Evolutionary conservation across 192 early-diverging fungal species (phyloP), one percentile per base, ranked within the genome.

Genomic region (Cetraspora pellucida): DNA sequence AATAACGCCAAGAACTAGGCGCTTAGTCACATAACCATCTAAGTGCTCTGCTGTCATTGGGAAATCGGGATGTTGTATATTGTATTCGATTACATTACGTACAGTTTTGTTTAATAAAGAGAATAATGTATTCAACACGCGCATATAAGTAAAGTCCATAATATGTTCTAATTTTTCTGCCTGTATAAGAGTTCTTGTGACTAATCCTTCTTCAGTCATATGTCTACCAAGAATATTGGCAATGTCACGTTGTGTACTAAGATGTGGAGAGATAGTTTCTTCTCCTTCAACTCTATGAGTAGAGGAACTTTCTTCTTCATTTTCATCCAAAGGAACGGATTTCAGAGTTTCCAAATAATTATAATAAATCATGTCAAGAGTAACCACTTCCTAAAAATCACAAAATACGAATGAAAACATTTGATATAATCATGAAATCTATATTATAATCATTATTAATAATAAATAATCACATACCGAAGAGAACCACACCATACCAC

Each of bases 401-500:
- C n/a, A n/a, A n/a, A n/a, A n/a, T n/a, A n/a, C n/a, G n/a, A n/a
- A n/a, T n/a, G n/a, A n/a, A n/a, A n/a, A n/a, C n/a, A n/a, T n/a
- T n/a, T n/a, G n/a, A n/a, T n/a, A n/a, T n/a, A n/a, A n/a, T n/a
- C n/a, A n/a, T n/a, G n/a, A n/a, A n/a, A n/a, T n/a, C n/a, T n/a
- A n/a, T n/a, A n/a, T n/a, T n/a, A n/a, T n/a, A n/a, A n/a, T n/a
- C n/a, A n/a, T n/a, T n/a, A n/a, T n/a, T n/a, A n/a, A n/a, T n/a
- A n/a, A n/a, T n/a, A n/a, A n/a, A n/a, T n/a, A 49, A 13, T 49
- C 10, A 49, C 47, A 49, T 49, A 49, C 47, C 50, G 50, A 54
- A 1, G 50, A 93, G 82, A 98, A 99, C 97, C 97, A 99, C 54
- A 99, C 95, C 98, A 99, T 99, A 81, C 98, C 98, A 82, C 98